Conservation (phyloP, 2,329 filamentous ascomycete species). For the Fusarium nelsonii region DNA sequence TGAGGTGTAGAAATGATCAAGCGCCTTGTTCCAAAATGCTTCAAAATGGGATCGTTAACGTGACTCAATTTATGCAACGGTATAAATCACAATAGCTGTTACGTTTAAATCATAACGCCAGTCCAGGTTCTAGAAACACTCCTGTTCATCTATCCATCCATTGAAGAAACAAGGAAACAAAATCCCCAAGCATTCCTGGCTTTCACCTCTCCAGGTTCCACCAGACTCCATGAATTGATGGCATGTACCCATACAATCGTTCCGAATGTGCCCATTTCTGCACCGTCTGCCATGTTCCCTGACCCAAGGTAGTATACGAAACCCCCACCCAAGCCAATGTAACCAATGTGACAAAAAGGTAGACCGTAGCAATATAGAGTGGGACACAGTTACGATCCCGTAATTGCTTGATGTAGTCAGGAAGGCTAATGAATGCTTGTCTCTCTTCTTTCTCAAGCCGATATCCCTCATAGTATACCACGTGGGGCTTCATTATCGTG, state of each 20-base stretch:
- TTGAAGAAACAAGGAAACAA: constrained; percentile 3
- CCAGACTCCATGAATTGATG: background rate
- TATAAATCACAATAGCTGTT: background rate
- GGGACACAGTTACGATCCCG: constrained; percentile 28
- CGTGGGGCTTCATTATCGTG: constrained; percentile 45
- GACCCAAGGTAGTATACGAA: constrained; percentile 14
- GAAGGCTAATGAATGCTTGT: constrained; percentile 32
- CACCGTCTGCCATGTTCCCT: constrained; percentile 15
- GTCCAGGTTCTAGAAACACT: constrained; percentile 5
- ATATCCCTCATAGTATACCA: constrained; percentile 50
- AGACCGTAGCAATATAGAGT: constrained; percentile 15
- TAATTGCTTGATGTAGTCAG: constrained; percentile 39
- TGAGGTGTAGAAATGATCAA: too few species aligned
- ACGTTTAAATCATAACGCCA: background rate
- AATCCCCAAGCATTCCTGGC: constrained; percentile 18
- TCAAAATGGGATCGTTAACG: too few species aligned
- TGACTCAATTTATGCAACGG: too few species aligned
- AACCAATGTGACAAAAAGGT: constrained; percentile 25
- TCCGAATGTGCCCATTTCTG: background rate
- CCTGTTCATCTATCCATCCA: background rate
- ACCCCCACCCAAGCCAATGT: constrained; percentile 11
- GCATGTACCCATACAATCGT: background rate
- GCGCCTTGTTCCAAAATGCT: too few species aligned
- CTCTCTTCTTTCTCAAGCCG: constrained; percentile 41
- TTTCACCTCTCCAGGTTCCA: background rate